Evolutionary conservation across 805 yeast species (phyloP), one percentile per base, ranked within the genome.

Genomic region (Debaryomyces prosopidis): DNA sequence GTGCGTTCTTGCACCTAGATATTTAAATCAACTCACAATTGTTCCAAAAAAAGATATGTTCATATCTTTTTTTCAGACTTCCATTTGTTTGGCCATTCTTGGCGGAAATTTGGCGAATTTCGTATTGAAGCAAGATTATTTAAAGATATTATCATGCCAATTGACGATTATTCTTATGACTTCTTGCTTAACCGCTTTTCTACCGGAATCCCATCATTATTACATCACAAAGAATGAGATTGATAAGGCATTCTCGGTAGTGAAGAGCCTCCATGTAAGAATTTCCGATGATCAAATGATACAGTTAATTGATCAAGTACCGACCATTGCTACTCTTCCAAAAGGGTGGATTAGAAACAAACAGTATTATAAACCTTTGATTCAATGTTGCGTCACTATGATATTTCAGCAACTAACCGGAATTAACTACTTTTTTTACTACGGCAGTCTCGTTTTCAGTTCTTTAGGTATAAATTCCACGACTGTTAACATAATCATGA

Each of bases 351-450:
- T 27, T 7, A n/a, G 3, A 6, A 3, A 26, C 11, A 28, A 28
- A 14, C 8, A 10, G 6, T 38, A 27, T 17, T 38, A 38, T 27
- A 38, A 14, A 10, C 41, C 50, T 23, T 18, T 54, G n/a, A n/a
- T 47, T 1, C 43, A 44, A 20, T 59, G 69, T 47, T 56, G 63
- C 19, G 16, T 44, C 3, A 39, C 66, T 15, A 60, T 62, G 66
- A 48, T 55, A n/a, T 58, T 63, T 40, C 71, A 65, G 52, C 73
- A 66, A 44, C 52, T 65, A 30, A 59, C 69, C 2, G 71, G 71
- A 2, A 65, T 63, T 17, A 63, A 62, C 39, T 66, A 60, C 40
- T 64, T 63, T 38, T 65, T 68, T 33, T 67, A 66, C 47, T 68
- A 54, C 37, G 65, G 66, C 14, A 54, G 55, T 15, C 36, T 53